Percentiles rank a stretch among this genome's conserved stretches.
Conservation (phyloP, 352 stramenopile genomes). For the Pythium sp. region DNA sequence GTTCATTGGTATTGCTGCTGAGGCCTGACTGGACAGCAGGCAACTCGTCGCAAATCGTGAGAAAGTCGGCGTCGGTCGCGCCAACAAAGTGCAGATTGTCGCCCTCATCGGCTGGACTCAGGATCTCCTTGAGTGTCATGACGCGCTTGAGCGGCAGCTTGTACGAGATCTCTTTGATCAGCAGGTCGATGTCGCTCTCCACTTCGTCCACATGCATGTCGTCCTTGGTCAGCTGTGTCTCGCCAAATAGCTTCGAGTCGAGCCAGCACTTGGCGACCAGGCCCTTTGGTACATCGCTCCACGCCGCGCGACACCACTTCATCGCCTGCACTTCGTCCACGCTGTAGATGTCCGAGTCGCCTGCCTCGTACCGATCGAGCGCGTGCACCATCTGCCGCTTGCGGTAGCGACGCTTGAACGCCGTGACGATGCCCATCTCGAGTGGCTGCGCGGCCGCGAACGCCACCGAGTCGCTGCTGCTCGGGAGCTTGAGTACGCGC, state of each 20-base stretch:
- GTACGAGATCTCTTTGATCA: conserved; percentile 16
- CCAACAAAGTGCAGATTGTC: conserved; percentile 19
- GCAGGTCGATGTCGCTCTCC: conserved; percentile 12
- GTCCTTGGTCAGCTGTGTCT: background rate
- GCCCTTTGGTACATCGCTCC: conserved; percentile 12
- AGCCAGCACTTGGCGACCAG: conserved; percentile 16
- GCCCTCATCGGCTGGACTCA: conserved; percentile 13
- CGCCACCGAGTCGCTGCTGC: background rate
- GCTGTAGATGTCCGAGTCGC: conserved; percentile 10
- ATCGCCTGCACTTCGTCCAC: conserved; percentile 17
- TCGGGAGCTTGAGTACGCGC: conserved; percentile 10
- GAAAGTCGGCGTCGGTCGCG: conserved; percentile 13
- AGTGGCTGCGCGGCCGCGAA: conserved; percentile 8
- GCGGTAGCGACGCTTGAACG: conserved; percentile 32
- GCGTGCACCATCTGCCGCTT: conserved; percentile 19
- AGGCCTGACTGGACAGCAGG: background rate
- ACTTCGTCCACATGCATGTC: background rate
- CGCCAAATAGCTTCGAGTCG: conserved; percentile 13
- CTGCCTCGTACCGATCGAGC: conserved; percentile 19
- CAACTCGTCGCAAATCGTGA: conserved; percentile 13
- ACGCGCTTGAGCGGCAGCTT: conserved; percentile 17
- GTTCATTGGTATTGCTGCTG: background rate
- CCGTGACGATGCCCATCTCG: conserved; percentile 15
- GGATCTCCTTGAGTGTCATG: conserved; percentile 18
- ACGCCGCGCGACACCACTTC: conserved; percentile 17